Base-by-base conservation (phyloP, 164 flowering plant species). In the Warburgia ugandensis region DNA sequence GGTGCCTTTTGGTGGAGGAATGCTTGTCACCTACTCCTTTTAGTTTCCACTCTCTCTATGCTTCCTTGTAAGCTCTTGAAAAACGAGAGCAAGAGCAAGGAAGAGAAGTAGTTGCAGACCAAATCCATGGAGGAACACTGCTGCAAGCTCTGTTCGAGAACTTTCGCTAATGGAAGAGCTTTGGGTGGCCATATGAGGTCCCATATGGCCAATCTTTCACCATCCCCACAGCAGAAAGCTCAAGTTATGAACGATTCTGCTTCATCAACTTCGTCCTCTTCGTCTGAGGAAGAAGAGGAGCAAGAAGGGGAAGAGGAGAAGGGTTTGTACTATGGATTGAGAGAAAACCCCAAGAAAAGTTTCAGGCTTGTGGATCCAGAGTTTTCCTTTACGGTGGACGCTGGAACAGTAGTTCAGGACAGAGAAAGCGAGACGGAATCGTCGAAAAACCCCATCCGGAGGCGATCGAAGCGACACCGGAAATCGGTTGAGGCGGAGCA, bases 131-230 rank as follows among this genome's bases (percentile, higher is more conserved):
- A 44, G 33, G 71, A 61, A 45, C 86, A 86, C 56, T 64, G 66
- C 3, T 91, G 97, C 75, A 84, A 79, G 66, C 70, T 80, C 58
- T 91, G 97, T 64, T 43, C 45, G 59, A 84, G 80, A 66, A 71
- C 68, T 27, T 91, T 86, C 57, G 64, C 72, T 13, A 80, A 82
- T 64, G 97, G 96, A 0, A 78, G 91, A 68, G 86, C 96, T 36
- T 62, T 91, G 47, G 97, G 94, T 11, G 96, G 97, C 42, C 97
- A 91, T 65, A 91, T 84, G 86, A 80, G 96, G 82, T 79, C 94
- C 65, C 97, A 90, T 58, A 55, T 81, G 77, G 71, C 62, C 26
- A 56, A 22, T 2, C 64, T 31, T 4, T 6, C 47, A 4, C 29
- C 61, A 29, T 31, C 50, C 60, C 37, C 56, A 58, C 56, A 54